Percentiles rank a stretch among this genome's conserved stretches.
phyloP scores from a whole-genome alignment of 2,329 filamentous ascomycete species.

The Knufia fluminis region DNA sequence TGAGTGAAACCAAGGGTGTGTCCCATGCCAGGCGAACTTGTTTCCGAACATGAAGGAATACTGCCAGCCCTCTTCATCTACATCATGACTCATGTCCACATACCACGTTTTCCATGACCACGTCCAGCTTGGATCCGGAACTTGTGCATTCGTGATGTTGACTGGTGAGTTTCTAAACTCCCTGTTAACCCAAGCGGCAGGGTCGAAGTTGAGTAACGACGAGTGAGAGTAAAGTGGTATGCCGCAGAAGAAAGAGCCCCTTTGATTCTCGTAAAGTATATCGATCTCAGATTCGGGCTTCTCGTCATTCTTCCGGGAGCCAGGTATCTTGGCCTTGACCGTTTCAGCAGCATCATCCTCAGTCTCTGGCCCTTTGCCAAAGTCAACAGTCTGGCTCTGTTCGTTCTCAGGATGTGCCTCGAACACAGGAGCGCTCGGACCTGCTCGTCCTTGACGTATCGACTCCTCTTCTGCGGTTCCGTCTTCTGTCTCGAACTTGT shows the following conservation, averaged over 20 bases:
- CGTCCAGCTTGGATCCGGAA: slow-evolving; percentile 90
- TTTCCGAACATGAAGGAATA: slow-evolving; percentile 82
- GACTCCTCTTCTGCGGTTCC: neutral
- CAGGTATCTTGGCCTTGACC: slow-evolving; percentile 11
- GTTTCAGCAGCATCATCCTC: neutral
- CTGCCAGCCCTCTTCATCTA: slow-evolving; percentile 89
- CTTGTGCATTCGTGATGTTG: slow-evolving; percentile 75
- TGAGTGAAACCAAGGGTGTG: slow-evolving; percentile 83
- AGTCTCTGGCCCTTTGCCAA: neutral
- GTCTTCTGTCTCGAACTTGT: slow-evolving; percentile 30
- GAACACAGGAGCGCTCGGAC: slow-evolving; percentile 1
- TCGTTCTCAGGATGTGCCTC: slow-evolving; percentile 6
- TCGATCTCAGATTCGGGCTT: slow-evolving; percentile 53
- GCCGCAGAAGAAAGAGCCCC: slow-evolving; percentile 82
- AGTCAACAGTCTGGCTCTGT: slow-evolving; percentile 8
- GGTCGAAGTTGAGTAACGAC: slow-evolving; percentile 78
- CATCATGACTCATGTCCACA: slow-evolving; percentile 67
- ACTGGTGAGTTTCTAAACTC: slow-evolving; percentile 50
- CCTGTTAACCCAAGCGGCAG: slow-evolving; percentile 73
- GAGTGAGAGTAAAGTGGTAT: slow-evolving; percentile 79
- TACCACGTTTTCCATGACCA: slow-evolving; percentile 72
- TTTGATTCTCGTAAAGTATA: slow-evolving; percentile 89
- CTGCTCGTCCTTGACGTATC: neutral
- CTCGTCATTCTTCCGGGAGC: slow-evolving; percentile 20
- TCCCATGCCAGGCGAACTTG: slow-evolving; percentile 74